Evolutionary conservation across 306 rosid species (phyloP).

Genomic region (Neltuma alba): DNA sequence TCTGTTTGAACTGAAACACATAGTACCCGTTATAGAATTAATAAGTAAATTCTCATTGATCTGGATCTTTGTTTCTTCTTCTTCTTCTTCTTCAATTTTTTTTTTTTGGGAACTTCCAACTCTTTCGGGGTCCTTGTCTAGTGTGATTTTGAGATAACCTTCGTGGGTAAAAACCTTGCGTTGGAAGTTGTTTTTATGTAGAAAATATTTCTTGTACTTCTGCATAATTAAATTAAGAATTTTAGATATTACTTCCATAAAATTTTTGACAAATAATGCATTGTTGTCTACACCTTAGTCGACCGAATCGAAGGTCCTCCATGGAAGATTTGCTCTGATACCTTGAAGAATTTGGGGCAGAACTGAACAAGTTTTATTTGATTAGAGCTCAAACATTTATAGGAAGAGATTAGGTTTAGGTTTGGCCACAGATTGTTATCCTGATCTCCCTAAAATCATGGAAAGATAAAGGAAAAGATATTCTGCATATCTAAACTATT

Average conservation of each 20-base stretch:
- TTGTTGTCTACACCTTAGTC: not conserved
- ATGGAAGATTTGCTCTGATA: too few species aligned
- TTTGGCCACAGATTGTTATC: too few species aligned
- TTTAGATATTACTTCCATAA: not conserved
- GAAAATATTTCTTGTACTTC: not conserved
- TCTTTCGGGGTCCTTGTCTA: not conserved
- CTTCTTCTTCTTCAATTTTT: too few species aligned
- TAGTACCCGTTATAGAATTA: not conserved
- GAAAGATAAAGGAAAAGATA: too few species aligned
- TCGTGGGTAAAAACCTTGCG: not conserved
- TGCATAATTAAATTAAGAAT: not conserved
- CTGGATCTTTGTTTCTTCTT: not conserved
- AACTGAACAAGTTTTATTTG: too few species aligned
- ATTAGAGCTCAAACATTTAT: too few species aligned
- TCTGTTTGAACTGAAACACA: not conserved
- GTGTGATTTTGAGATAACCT: not conserved
- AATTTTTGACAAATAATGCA: not conserved
- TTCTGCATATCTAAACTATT: too few species aligned
- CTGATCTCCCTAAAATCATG: too few species aligned
- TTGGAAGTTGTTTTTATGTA: too few species aligned
- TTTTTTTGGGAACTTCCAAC: not conserved
- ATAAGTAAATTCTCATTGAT: not conserved
- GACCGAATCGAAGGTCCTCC: too few species aligned
- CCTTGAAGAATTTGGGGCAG: too few species aligned
- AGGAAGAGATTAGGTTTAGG: too few species aligned